Percentiles rank a stretch among this genome's conserved stretches.
Conservation (phyloP, 352 stramenopile species). For the Discostella stelligera region DNA sequence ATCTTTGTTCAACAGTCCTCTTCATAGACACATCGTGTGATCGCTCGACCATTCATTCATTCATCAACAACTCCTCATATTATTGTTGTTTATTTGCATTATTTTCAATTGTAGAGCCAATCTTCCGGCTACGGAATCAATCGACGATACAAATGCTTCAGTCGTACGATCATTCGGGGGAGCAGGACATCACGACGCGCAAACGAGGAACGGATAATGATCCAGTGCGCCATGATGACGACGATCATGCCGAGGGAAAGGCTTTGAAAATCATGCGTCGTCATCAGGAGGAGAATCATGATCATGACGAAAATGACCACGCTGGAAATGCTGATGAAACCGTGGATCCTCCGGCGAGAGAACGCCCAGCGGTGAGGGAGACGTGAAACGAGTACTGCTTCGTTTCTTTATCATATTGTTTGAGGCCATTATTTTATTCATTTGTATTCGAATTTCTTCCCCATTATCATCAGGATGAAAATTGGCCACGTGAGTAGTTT, state of each 20-base stretch:
- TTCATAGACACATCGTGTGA: too few species aligned
- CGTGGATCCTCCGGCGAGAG: slow-evolving; percentile 66
- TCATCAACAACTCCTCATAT: neutral
- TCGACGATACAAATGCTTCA: neutral
- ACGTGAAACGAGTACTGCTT: neutral
- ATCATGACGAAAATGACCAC: neutral
- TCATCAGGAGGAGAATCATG: neutral
- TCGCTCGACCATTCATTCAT: neutral
- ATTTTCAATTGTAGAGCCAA: neutral
- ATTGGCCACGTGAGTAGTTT: slow-evolving; percentile 57
- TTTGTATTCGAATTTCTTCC: neutral
- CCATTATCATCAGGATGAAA: slow-evolving; percentile 39
- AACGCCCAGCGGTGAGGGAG: slow-evolving; percentile 51
- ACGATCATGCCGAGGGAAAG: neutral
- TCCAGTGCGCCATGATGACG: neutral
- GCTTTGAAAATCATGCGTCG: neutral
- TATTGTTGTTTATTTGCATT: neutral
- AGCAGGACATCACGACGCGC: slow-evolving; percentile 2
- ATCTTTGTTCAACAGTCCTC: neutral
- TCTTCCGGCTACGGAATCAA: slow-evolving; percentile 3
- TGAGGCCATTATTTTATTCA: neutral
- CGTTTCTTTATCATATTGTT: neutral
- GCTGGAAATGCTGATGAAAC: slow-evolving; percentile 10
- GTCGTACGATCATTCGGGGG: slow-evolving; percentile 15
- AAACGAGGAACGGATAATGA: neutral